Evolutionary conservation across 805 yeast species (phyloP).

Genomic region (Zygotorulaspora chibaensis): DNA sequence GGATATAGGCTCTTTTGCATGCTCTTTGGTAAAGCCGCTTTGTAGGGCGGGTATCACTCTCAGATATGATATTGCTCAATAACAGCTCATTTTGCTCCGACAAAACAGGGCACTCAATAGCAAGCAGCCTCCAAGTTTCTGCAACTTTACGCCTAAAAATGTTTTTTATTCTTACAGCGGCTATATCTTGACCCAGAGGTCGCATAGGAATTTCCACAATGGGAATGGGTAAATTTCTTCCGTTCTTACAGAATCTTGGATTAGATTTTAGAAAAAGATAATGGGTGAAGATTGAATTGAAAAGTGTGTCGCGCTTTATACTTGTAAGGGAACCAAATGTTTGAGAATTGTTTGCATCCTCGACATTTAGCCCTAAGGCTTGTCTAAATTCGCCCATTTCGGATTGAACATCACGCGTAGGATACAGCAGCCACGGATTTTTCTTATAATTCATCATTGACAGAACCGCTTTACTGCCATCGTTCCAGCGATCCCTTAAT

Average conservation of each 20-base stretch:
- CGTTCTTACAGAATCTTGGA: constrained; percentile 17
- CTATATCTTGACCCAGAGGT: constrained; percentile 21
- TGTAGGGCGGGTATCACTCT: constrained; percentile 7
- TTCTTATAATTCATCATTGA: constrained; percentile 9
- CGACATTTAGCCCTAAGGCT: not conserved
- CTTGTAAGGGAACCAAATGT: not conserved
- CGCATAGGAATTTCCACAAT: constrained; percentile 25
- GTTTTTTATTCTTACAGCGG: constrained; percentile 19
- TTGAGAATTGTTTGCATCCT: not conserved
- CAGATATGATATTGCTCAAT: constrained; percentile 14
- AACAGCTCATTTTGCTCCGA: constrained; percentile 8
- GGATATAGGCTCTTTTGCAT: constrained; percentile 18
- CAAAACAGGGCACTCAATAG: constrained; percentile 20
- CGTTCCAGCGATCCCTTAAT: constrained; percentile 16
- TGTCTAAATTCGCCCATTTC: not conserved
- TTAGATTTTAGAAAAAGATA: constrained; percentile 19
- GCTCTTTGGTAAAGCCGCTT: constrained; percentile 20
- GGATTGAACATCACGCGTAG: not conserved
- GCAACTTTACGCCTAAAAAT: constrained; percentile 17
- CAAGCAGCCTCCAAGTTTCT: constrained; percentile 18
- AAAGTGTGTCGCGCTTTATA: constrained; percentile 7
- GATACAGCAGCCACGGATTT: constrained; percentile 14
- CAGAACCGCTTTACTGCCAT: constrained; percentile 10
- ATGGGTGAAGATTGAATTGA: constrained; percentile 18
- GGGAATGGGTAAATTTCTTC: constrained; percentile 18